Conservation (phyloP, 768 basidiomycete genomes). For the Dictyophora rubrovolvata region DNA sequence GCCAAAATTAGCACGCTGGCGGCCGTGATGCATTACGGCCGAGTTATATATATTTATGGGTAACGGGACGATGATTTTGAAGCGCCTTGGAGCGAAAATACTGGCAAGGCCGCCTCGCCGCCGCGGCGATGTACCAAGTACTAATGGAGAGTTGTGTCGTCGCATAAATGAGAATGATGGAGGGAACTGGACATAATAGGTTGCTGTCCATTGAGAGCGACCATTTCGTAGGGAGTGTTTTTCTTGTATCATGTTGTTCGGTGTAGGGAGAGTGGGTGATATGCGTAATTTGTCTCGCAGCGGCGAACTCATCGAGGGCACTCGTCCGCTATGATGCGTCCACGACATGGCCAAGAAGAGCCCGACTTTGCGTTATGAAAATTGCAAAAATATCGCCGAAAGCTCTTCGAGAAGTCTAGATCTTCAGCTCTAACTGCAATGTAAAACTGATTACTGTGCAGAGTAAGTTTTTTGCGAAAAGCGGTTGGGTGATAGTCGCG, state of each 20-base stretch:
- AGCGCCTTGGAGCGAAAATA: neutral
- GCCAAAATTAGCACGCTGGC: constrained; percentile 45
- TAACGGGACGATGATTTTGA: constrained; percentile 39
- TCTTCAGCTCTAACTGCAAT: too few species aligned
- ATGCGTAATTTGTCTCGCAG: constrained; percentile 14
- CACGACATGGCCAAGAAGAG: neutral
- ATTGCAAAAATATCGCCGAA: too few species aligned
- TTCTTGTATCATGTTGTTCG: constrained; percentile 12
- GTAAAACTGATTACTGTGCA: too few species aligned
- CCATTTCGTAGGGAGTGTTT: constrained; percentile 11
- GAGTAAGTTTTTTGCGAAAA: too few species aligned
- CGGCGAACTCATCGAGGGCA: neutral
- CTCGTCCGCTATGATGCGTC: neutral
- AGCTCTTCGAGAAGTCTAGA: too few species aligned
- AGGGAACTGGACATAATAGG: constrained; percentile 34
- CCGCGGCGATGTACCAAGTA: neutral
- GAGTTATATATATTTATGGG: constrained; percentile 49
- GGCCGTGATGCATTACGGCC: constrained; percentile 45
- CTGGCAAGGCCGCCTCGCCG: neutral
- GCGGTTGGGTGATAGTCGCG: too few species aligned
- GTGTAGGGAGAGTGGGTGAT: constrained; percentile 16
- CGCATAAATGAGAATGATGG: neutral
- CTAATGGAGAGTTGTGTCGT: neutral
- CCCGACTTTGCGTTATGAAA: too few species aligned
- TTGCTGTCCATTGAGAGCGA: constrained; percentile 41